These are phyloP conservation scores for Albophoma yamanashiensis DNA, from an alignment of 2,329 filamentous ascomycete species.

Conservation along the genomic window DNA sequence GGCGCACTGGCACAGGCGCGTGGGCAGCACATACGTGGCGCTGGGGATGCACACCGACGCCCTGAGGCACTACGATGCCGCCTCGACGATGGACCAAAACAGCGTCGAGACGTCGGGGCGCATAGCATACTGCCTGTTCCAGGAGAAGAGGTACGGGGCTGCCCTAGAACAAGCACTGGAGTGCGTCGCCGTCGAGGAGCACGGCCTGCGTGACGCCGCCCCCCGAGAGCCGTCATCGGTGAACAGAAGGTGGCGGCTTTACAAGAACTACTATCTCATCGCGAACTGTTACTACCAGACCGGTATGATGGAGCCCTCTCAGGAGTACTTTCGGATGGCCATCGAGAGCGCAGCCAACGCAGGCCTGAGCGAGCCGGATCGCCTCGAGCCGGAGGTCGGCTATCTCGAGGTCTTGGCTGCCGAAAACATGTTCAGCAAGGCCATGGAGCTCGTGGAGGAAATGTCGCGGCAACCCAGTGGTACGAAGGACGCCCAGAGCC, in stretches of 20 bases:
- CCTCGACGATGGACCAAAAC: slow-evolving; percentile 24
- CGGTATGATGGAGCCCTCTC: slow-evolving; percentile 18
- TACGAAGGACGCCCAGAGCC: slow-evolving; percentile 12
- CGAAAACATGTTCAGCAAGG: slow-evolving; percentile 23
- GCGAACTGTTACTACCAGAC: slow-evolving; percentile 24
- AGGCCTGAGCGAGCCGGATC: slow-evolving; percentile 15
- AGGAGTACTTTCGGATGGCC: slow-evolving; percentile 25
- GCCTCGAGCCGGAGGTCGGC: slow-evolving; percentile 25
- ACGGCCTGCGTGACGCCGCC: slow-evolving; percentile 13
- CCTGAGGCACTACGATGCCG: slow-evolving; percentile 23
- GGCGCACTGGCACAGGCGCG: slow-evolving; percentile 25
- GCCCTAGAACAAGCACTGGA: slow-evolving; percentile 23
- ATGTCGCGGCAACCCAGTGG: slow-evolving; percentile 17
- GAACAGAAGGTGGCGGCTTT: slow-evolving; percentile 26
- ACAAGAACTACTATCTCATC: slow-evolving; percentile 27
- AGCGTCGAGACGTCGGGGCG: slow-evolving; percentile 27
- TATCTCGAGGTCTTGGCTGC: slow-evolving; percentile 25
- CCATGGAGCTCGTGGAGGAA: slow-evolving; percentile 22
- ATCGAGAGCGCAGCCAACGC: slow-evolving; percentile 17
- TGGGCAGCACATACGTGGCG: slow-evolving; percentile 28
- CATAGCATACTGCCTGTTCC: slow-evolving; percentile 28
- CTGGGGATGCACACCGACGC: slow-evolving; percentile 24
- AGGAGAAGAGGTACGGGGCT: slow-evolving; percentile 22
- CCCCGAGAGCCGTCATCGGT: slow-evolving; percentile 13
- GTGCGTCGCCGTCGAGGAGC: slow-evolving; percentile 24